Evolutionary conservation across 495 filamentous ascomycete species (phyloP).

Genomic region (Aspergillus diversus): DNA sequence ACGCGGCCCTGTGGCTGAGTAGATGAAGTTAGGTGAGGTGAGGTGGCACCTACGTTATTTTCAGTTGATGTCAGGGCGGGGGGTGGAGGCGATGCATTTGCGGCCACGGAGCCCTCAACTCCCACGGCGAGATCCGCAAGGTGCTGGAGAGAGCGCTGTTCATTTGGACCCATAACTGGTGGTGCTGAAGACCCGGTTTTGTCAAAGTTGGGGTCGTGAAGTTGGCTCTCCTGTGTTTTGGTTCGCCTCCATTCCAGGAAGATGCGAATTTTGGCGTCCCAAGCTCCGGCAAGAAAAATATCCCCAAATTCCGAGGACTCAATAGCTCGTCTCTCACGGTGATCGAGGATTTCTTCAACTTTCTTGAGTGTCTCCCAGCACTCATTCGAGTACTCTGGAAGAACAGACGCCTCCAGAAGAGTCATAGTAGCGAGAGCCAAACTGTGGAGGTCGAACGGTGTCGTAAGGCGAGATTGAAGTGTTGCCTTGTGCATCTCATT

Average conservation of each 20-base stretch:
- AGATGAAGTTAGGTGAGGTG: conserved; percentile 34
- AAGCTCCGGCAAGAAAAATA: conserved; percentile 45
- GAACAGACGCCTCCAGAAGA: conserved; percentile 65
- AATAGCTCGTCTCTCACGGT: conserved; percentile 34
- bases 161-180: conserved; percentile 49
- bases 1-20: conserved; percentile 37
- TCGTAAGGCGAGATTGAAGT: conserved; percentile 42
- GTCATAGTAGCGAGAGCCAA: conserved; percentile 67
- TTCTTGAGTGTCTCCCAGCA: conserved; percentile 50
- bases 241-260: conserved; percentile 50
- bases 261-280: conserved; percentile 52
- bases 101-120: conserved; percentile 46
- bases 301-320: conserved; percentile 39
- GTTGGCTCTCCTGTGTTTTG: conserved; percentile 45
- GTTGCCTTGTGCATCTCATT: conserved; percentile 59
- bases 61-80: conserved; percentile 36
- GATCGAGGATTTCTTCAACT: conserved; percentile 51
- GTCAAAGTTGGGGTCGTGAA: conserved; percentile 37
- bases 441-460: conserved; percentile 75
- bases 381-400: conserved; percentile 46
- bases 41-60: conserved; percentile 32
- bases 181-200: conserved; percentile 32
- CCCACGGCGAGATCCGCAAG: conserved; percentile 66
- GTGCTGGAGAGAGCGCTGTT: conserved; percentile 61
- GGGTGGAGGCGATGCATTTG: conserved; percentile 39